Evolutionary conservation across 306 rosid species (phyloP), one percentile per base, ranked within the genome.

Genomic region (Glycine soja): DNA sequence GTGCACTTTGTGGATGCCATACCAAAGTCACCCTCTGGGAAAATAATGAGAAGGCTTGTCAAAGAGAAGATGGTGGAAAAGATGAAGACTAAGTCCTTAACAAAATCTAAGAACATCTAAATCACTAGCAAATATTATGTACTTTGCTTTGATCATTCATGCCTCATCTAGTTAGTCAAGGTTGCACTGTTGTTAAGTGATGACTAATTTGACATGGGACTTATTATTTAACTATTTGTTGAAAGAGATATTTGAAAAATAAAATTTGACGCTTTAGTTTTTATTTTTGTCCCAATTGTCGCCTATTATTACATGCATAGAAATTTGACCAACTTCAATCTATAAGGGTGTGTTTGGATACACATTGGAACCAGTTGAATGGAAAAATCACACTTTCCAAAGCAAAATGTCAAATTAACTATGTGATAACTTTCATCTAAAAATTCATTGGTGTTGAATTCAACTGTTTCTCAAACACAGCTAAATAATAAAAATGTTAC

Each of bases 11-110:
- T 91, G 71, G 94, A 91, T 15, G 10, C 83, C 34, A 89, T 93
- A 56, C 98, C 98, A 51, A 95, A 95, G 75, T 95, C 99, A 54
- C 97, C 96, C 62, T 93, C 98, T 7, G 99, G 97, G 2, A 93
- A 95, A 80, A 90, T 93, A 5, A 90, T 95, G 99, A 91, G 98
- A 73, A 88, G 99, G 84, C 87, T 93, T 10, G 48, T 95, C 6
- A 90, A 81, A 77, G 96, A 91, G 43, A 88, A 62, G 75, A 86
- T 84, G 92, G 69, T 84, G 16, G 79, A 90, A 53, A 89, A 84
- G 77, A 83, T 88, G 14, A 86, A 81, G 72, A 47, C 89, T 50
- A 67, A 75, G 40, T 69, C 87, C 47, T 40, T 76, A 38, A 51
- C 65, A n/a, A 76, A 74, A 81, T 69, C 72, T 42, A 72, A 7